Conservation (phyloP, 192 early-diverging fungal genomes). For the Phycomyces blakesleeanus region DNA sequence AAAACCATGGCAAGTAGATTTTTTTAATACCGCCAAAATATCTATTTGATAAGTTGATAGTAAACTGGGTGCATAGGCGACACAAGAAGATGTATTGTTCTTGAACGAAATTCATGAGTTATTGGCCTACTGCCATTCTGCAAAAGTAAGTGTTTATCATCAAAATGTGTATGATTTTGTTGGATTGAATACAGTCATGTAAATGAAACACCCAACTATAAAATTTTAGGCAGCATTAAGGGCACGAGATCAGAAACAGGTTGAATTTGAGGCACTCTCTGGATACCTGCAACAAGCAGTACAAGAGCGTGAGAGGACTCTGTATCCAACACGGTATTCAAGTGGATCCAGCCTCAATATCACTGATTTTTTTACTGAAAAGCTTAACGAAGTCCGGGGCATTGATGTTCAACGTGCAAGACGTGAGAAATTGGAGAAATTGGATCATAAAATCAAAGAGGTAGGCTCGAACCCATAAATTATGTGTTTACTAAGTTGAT, state of each 20-base stretch:
- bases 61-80: conserved; percentile 38
- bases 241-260: conserved; percentile 90
- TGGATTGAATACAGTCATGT: no score
- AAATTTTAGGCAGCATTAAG: conserved; percentile 62
- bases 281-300: conserved; percentile 69
- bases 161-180: no score
- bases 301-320: conserved; percentile 68
- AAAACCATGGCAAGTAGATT: conserved; percentile 56
- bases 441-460: conserved; percentile 69
- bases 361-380: conserved; percentile 79
- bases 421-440: conserved; percentile 72
- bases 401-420: conserved; percentile 79
- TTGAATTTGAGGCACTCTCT: conserved; percentile 88
- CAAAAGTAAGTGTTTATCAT: conserved; percentile 49
- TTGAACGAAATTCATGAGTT: conserved; percentile 83
- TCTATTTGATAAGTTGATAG: no score
- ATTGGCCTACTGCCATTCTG: conserved; percentile 73
- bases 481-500: background rate
- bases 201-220: background rate
- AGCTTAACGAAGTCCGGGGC: conserved; percentile 84
- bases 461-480: conserved; percentile 33
- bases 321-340: conserved; percentile 58
- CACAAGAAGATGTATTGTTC: conserved; percentile 64
- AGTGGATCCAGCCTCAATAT: conserved; percentile 47
- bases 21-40: no score